A percentile compares a stretch with the other conserved stretches of the same genome.
phyloP scores from a whole-genome alignment of 2,329 filamentous ascomycete species.

The Fusarium acutatum region DNA sequence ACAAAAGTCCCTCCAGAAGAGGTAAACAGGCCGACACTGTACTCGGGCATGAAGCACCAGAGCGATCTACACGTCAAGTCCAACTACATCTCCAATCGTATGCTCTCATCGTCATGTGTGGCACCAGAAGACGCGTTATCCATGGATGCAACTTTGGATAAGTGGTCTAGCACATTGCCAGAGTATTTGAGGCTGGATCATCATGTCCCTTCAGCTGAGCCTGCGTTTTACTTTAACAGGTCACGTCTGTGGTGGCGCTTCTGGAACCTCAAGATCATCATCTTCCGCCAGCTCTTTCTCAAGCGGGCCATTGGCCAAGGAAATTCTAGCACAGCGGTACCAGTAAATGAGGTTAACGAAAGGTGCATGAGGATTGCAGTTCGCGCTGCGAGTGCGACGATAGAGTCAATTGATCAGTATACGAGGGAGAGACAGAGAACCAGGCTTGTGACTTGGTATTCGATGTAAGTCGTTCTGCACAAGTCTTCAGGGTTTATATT shows the following conservation, averaged over 20 bases:
- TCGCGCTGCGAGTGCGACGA: neutral
- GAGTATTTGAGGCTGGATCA: neutral
- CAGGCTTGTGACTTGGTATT: neutral
- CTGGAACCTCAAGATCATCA: neutral
- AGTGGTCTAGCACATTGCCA: neutral
- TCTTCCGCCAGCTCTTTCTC: neutral
- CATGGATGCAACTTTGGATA: neutral
- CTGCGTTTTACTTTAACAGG: neutral
- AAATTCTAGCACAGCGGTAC: accelerated
- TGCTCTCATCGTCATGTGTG: neutral
- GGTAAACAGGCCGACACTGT: neutral
- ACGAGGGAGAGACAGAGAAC: neutral
- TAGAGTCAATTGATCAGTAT: neutral
- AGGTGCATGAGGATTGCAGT: neutral
- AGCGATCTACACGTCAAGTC: neutral
- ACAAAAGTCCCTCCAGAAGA: neutral
- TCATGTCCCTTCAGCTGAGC: neutral
- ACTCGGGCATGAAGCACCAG: neutral
- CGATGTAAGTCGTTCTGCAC: neutral
- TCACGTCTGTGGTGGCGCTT: neutral
- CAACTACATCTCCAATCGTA: neutral
- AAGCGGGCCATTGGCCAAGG: neutral
- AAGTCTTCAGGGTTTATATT: too few relatives aligned
- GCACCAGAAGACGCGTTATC: neutral
- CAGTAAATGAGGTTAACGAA: neutral